Base-by-base conservation (phyloP, 805 yeast species). In the Nakazawaea wyomingensis region DNA sequence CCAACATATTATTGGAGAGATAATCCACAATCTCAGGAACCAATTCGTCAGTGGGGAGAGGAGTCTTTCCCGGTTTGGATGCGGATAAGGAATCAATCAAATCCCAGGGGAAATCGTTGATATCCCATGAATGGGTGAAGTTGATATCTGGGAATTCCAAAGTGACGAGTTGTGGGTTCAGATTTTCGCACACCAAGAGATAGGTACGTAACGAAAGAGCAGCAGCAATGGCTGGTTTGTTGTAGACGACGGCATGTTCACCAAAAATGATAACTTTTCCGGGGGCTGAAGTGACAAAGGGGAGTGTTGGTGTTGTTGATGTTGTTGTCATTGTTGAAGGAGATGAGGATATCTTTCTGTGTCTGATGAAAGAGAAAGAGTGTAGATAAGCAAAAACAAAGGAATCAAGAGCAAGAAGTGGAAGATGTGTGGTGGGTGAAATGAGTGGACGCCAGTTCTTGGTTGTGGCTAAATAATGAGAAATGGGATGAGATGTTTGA, bases 241-340 rank as follows among this genome's bases (percentile, higher is more conserved):
- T 82, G 59, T 85, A 86, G 0, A 93, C 99, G 2, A 95, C 98
- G 6, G 97, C 85, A 57, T 93, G 99, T 58, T 93, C 99, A 18
- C 99, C 99, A 60, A 90, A 93, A 28, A 93, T 71, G 53, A 93
- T 93, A 35, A 89, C 96, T 57, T 93, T 93, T 4, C 99, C 99
- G 0, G 99, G 99, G 1, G 99, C 93, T 42, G 96, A 85, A 2
- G 88, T 86, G 39, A 78, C 63, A 60, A 90, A 87, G 16, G 88
- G 85, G 58, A 56, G 14, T 43, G 36, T n/a, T n/a, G n/a, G n/a
- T n/a, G n/a, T n/a, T n/a, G n/a, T n/a, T n/a, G n/a, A n/a, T n/a
- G n/a, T n/a, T n/a, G n/a, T n/a, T n/a, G n/a, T n/a, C n/a, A n/a
- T n/a, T n/a, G n/a, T n/a, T n/a, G n/a, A n/a, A n/a, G n/a, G n/a